Evolutionary conservation across 352 stramenopile species (phyloP), one percentile per base, ranked within the genome.

Genomic region (Peronospora farinosa): DNA sequence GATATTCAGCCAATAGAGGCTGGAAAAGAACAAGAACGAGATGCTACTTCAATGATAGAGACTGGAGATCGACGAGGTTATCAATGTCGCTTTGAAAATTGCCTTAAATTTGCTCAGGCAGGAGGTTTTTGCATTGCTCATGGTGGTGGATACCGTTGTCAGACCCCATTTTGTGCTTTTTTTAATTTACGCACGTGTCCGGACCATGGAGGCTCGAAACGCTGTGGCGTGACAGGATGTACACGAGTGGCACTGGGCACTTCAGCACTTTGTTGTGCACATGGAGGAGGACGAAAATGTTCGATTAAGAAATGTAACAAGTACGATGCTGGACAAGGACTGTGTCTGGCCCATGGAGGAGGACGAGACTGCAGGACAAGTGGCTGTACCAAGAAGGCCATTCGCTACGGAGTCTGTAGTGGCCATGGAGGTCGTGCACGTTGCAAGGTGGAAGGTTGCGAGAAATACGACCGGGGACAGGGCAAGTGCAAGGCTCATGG

Each of bases 401-500:
- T 88, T 57, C 80, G 80, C 25, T 89, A 85, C 39, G 80, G 80
- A 9, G 54, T 86, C 8, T 92, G 80, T 49, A 87, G 78, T 46
- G 67, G 73, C 23, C 81, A 89, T 50, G 78, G 78, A 38, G 78
- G 78, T 36, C 77, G 77, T 16, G 77, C 74, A 35, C 74, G 79
- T 39, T 92, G 81, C 65, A 80, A 84, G 32, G 73, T 84, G 23
- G 72, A 82, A 32, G 78, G 78, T 10, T 92, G 81, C 35, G 67
- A 78, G 28, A 92, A 92, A 51, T 86, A 71, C 44, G 78, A 89
- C 45, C 67, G 78, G 40, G 74, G 78, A 3, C 73, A 90, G 54
- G 79, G 78, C 31, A 82, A 85, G 39, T 92, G 81, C 60, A 92
- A 92, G 55, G 62, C 72, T 9, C 81, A 92, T 43, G 81, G 81